Percentiles rank a stretch among this genome's conserved stretches.
phyloP scores from a whole-genome alignment of 495 filamentous ascomycete species.

The Lepidopterella palustris region DNA sequence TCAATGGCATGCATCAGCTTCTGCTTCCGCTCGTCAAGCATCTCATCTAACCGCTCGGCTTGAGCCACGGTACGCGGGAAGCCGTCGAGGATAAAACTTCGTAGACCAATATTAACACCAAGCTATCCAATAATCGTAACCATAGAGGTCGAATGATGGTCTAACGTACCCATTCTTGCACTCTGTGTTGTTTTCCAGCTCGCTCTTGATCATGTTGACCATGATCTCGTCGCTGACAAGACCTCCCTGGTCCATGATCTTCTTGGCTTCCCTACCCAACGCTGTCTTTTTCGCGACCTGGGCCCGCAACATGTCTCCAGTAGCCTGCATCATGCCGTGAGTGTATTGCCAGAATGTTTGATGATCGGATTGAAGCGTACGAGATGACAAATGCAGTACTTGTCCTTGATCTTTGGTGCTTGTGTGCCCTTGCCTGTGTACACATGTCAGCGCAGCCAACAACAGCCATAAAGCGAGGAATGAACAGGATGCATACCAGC shows the following conservation, averaged over 20 bases:
- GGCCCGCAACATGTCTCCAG: constrained; percentile 97
- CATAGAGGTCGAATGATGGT: not conserved
- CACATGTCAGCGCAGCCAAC: constrained; percentile 14
- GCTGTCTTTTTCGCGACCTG: constrained; percentile 98
- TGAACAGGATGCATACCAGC: constrained; percentile 60
- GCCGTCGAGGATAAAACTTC: constrained; percentile 95
- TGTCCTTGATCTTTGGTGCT: constrained; percentile 94
- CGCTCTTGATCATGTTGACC: constrained; percentile 97
- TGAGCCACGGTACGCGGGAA: constrained; percentile 96
- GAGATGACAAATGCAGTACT: constrained; percentile 92
- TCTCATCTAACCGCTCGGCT: constrained; percentile 87
- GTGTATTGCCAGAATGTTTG: constrained; percentile 3
- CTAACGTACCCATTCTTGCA: constrained; percentile 85
- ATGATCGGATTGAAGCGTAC: constrained; percentile 49
- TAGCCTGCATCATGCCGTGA: constrained; percentile 57
- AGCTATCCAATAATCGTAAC: not conserved
- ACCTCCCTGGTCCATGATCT: constrained; percentile 99
- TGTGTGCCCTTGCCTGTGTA: constrained; percentile 92
- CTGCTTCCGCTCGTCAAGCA: constrained; percentile 68
- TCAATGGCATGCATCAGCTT: constrained; percentile 89
- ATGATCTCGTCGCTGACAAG: constrained; percentile 99
- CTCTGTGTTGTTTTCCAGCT: constrained; percentile 87
- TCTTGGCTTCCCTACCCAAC: constrained; percentile 94
- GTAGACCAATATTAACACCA: not conserved
- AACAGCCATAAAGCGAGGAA: not conserved